Conservation (phyloP, 2,329 filamentous ascomycete genomes). For the Neonectria magnoliae region DNA sequence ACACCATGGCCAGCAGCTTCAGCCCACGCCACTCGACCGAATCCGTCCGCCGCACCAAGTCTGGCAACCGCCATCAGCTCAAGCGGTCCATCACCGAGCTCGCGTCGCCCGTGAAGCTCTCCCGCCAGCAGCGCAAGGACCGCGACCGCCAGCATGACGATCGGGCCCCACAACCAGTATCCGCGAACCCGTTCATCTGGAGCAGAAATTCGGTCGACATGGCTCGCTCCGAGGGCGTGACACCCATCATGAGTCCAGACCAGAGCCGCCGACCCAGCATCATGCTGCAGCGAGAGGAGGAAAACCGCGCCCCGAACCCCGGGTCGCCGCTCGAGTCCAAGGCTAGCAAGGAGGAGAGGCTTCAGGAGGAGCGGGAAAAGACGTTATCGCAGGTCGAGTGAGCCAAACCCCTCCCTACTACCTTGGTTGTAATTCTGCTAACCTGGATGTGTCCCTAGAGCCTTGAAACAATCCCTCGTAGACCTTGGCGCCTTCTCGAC, state of each 20-base stretch:
- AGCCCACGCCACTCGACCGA: constrained; percentile 40
- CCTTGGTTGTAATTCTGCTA: constrained; percentile 28
- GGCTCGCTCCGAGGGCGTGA: constrained; percentile 56
- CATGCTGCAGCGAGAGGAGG: constrained; percentile 46
- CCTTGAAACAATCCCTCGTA: constrained; percentile 61
- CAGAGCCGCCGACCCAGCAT: constrained; percentile 57
- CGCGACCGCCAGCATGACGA: constrained; percentile 45
- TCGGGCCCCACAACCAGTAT: constrained; percentile 33
- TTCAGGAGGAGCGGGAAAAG: constrained; percentile 51
- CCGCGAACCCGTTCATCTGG: constrained; percentile 43
- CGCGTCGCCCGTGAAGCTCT: constrained; percentile 57
- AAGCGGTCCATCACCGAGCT: constrained; percentile 66
- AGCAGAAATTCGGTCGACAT: constrained; percentile 57
- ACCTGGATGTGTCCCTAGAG: constrained; percentile 49
- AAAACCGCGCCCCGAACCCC: constrained; percentile 29
- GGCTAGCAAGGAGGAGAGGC: constrained; percentile 49
- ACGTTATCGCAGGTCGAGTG: constrained; percentile 47
- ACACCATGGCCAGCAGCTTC: constrained; percentile 35
- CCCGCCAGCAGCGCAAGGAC: constrained; percentile 47
- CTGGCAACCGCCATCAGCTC: constrained; percentile 59
- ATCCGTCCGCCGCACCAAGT: constrained; percentile 38
- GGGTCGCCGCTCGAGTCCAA: constrained; percentile 32
- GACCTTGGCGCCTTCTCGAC: constrained; percentile 70
- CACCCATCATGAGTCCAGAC: constrained; percentile 55
- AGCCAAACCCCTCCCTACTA: constrained; percentile 17